These are phyloP conservation scores for Lentinula raphanica DNA, from an alignment of 768 basidiomycete genomes.

Conservation along the genomic window DNA sequence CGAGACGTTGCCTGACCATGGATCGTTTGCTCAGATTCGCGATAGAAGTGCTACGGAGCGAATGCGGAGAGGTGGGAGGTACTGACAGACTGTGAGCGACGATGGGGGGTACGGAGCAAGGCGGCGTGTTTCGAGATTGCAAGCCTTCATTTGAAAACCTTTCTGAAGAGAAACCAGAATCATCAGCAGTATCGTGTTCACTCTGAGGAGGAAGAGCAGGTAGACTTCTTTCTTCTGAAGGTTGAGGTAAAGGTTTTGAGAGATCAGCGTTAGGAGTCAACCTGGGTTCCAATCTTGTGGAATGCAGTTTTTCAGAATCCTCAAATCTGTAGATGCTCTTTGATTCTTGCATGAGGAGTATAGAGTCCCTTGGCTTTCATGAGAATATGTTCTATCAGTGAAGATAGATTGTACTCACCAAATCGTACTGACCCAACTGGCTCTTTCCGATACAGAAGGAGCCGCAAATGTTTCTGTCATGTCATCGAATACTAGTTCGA, in stretches of 20 bases:
- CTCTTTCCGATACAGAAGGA: slow-evolving; percentile 54
- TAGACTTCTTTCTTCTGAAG: slow-evolving; percentile 3
- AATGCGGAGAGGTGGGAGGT: background rate
- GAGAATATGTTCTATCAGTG: background rate
- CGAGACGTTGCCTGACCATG: slow-evolving; percentile 62
- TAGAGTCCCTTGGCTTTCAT: slow-evolving; percentile 49
- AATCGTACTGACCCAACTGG: slow-evolving; percentile 69
- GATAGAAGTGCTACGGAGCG: slow-evolving; percentile 44
- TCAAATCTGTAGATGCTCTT: slow-evolving; percentile 7
- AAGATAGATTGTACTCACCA: slow-evolving; percentile 41
- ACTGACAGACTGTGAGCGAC: background rate
- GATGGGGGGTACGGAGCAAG: background rate
- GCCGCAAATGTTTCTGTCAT: slow-evolving; percentile 59
- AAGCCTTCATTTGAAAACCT: background rate
- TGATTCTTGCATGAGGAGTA: slow-evolving; percentile 32
- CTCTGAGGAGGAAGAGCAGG: slow-evolving; percentile 7
- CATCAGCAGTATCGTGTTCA: background rate
- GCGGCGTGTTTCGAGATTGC: background rate
- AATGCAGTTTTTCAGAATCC: background rate
- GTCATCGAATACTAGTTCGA: slow-evolving; percentile 58
- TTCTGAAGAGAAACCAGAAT: background rate
- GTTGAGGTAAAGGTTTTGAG: slow-evolving; percentile 3
- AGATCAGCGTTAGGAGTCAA: background rate
- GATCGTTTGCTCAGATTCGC: slow-evolving; percentile 55
- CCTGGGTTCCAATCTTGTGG: background rate